Evolutionary conservation across 2,329 filamentous ascomycete species (phyloP).

Genomic region (Fusarium palustre): DNA sequence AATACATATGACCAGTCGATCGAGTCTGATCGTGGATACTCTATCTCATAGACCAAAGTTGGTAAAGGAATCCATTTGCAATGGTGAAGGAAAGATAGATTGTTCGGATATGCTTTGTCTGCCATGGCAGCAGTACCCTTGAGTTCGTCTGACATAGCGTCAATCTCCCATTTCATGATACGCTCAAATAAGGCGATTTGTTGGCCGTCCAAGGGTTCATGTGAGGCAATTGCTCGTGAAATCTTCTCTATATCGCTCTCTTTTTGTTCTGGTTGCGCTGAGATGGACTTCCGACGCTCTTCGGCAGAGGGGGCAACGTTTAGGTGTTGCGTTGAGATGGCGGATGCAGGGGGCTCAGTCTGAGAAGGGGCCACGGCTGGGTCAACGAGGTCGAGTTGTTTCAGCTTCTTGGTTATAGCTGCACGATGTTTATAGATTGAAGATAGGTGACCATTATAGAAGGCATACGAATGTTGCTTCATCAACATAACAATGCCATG

Average conservation of each 20-base stretch:
- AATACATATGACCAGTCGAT: constrained; percentile 81
- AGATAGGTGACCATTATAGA: constrained; percentile 81
- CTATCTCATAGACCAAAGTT: constrained; percentile 82
- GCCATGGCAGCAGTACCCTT: constrained; percentile 68
- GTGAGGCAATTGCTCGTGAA: constrained; percentile 70
- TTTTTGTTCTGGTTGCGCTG: constrained; percentile 52
- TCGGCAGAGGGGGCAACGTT: constrained; percentile 55
- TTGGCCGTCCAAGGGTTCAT: constrained; percentile 68
- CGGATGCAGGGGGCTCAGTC: constrained; percentile 56
- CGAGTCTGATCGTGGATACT: constrained; percentile 75
- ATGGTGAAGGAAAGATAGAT: constrained; percentile 73
- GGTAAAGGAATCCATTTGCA: constrained; percentile 80
- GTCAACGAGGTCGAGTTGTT: constrained; percentile 67
- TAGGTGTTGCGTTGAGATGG: constrained; percentile 61
- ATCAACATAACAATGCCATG: constrained; percentile 82
- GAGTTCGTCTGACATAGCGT: constrained; percentile 72
- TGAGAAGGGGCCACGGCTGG: constrained; percentile 58
- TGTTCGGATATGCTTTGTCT: constrained; percentile 72
- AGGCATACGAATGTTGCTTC: constrained; percentile 85
- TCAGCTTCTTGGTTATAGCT: constrained; percentile 61
- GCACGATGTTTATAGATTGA: constrained; percentile 65
- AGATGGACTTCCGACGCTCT: constrained; percentile 58
- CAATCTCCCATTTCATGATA: constrained; percentile 76
- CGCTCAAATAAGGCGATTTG: constrained; percentile 73
- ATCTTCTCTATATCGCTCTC: constrained; percentile 69